Percentiles rank a stretch among this genome's conserved stretches.
Evolutionary conservation across 345 rosid genomes (phyloP).

Genomic region (Aurinia saxatilis): DNA sequence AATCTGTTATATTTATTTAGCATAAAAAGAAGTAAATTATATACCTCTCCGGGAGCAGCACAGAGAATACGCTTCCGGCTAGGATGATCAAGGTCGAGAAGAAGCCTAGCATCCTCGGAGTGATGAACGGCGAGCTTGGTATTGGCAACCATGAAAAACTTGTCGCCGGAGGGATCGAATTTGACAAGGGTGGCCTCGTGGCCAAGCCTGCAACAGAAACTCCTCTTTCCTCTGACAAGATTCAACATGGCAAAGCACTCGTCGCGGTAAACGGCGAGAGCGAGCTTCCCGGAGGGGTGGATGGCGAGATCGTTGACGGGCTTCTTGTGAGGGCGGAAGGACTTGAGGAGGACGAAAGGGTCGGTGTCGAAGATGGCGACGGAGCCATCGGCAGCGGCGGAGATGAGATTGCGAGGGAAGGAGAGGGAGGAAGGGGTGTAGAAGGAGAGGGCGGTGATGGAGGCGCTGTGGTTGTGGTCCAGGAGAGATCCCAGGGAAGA

Average conservation of each 20-base stretch:
- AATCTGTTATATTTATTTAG: too few species aligned
- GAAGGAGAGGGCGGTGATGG: conserved; percentile 72
- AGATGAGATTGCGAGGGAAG: conserved; percentile 81
- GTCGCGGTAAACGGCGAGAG: conserved; percentile 71
- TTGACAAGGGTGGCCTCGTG: conserved; percentile 63
- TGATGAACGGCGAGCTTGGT: conserved; percentile 61
- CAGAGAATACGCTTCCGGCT: conserved; percentile 62
- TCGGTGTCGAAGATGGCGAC: conserved; percentile 79
- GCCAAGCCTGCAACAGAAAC: conserved; percentile 62
- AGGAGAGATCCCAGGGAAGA: conserved; percentile 77
- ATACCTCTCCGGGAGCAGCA: conserved; percentile 77
- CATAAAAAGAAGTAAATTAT: conserved; percentile 8
- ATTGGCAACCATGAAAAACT: conserved; percentile 62
- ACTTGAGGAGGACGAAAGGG: conserved; percentile 74
- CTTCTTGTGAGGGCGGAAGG: conserved; percentile 58
- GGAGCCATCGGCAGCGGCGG: conserved; percentile 77
- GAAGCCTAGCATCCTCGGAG: conserved; percentile 80
- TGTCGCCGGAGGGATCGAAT: conserved; percentile 53
- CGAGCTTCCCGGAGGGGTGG: conserved; percentile 81
- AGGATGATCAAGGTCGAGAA: conserved; percentile 46
- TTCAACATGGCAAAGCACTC: conserved; percentile 83
- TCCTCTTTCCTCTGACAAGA: conserved; percentile 82
- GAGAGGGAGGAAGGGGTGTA: conserved; percentile 66
- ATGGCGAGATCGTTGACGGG: conserved; percentile 64
- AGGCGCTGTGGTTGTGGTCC: conserved; percentile 55